phyloP scores from a whole-genome alignment of 139 green algal species.

The Zygnema cylindricum region DNA sequence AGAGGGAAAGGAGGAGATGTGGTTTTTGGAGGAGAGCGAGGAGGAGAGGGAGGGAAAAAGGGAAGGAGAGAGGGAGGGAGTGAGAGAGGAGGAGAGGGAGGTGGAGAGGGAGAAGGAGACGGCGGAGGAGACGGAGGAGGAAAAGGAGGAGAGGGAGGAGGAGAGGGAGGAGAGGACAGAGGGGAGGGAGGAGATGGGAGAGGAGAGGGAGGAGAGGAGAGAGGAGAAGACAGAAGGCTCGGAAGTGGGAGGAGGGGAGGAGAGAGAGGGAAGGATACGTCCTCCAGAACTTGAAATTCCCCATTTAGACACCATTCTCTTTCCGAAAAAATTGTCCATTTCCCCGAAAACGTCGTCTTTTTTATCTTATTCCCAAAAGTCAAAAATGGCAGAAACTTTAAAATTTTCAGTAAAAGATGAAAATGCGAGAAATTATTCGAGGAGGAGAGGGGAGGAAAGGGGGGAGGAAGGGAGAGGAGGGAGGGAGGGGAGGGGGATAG shows the following conservation, averaged over 20 bases:
- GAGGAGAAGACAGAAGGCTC: not conserved
- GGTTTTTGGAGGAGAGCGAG: not conserved
- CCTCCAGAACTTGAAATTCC: no score
- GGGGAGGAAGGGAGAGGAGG: no score
- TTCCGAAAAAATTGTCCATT: no score
- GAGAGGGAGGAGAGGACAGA: not conserved
- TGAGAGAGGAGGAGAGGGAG: not conserved
- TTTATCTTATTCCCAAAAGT: no score
- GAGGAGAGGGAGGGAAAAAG: not conserved
- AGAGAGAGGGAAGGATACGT: no score
- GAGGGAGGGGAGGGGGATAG: not conserved
- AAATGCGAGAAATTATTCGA: constrained; percentile 20
- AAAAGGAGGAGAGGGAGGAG: not conserved
- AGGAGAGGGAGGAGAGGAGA: not conserved
- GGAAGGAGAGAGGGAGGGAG: not conserved
- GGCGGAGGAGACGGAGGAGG: not conserved
- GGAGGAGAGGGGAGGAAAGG: not conserved
- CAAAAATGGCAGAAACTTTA: no score
- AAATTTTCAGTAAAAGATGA: not conserved
- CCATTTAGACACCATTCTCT: no score
- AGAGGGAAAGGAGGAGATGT: constrained; percentile 13
- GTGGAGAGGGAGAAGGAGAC: constrained; percentile 10
- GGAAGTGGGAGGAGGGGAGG: not conserved
- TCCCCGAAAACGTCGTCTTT: no score
- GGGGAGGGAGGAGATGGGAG: no score